phyloP scores from a whole-genome alignment of 495 filamentous ascomycete species.

The Letharia lupina region DNA sequence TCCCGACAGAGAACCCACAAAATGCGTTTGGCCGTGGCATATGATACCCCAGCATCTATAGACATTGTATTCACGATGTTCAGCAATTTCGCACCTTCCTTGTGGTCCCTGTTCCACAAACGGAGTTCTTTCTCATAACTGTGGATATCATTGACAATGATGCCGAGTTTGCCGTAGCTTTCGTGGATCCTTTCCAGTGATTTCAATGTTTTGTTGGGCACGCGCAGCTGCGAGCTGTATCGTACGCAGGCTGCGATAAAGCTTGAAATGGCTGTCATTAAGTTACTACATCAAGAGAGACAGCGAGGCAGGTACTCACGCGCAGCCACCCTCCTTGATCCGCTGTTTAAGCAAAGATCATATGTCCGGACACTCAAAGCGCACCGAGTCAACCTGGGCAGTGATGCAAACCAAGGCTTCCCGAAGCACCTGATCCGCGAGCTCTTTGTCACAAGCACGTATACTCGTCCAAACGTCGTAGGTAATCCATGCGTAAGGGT shows the following conservation, averaged over 20 bases:
- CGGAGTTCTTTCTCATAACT: slow-evolving; percentile 34
- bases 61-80: slow-evolving; percentile 27
- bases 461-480: slow-evolving; percentile 36
- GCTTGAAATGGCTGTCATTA: slow-evolving; percentile 44
- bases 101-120: slow-evolving; percentile 19
- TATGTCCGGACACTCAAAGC: slow-evolving; percentile 5
- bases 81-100: slow-evolving; percentile 30
- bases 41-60: slow-evolving; percentile 21
- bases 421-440: slow-evolving; percentile 33
- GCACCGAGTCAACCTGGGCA: slow-evolving; percentile 27
- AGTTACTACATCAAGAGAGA: slow-evolving; percentile 28
- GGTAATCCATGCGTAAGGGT: slow-evolving; percentile 33
- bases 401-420: slow-evolving; percentile 32
- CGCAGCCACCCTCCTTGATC: slow-evolving; percentile 20
- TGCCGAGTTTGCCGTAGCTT: slow-evolving; percentile 36
- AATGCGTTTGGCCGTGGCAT: slow-evolving; percentile 27
- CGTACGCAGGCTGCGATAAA: slow-evolving; percentile 55
- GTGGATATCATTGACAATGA: slow-evolving; percentile 46
- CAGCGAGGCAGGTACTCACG: slow-evolving; percentile 45
- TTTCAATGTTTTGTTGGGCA: slow-evolving; percentile 23
- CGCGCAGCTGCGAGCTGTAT: slow-evolving; percentile 35
- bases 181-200: slow-evolving; percentile 45
- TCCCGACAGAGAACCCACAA: slow-evolving; percentile 31
- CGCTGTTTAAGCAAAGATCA: slow-evolving; percentile 11
- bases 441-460: slow-evolving; percentile 27